Percentiles rank a stretch among this genome's conserved stretches.
Conservation (phyloP, 2,329 filamentous ascomycete genomes). For the Tolypocladium capitatum region DNA sequence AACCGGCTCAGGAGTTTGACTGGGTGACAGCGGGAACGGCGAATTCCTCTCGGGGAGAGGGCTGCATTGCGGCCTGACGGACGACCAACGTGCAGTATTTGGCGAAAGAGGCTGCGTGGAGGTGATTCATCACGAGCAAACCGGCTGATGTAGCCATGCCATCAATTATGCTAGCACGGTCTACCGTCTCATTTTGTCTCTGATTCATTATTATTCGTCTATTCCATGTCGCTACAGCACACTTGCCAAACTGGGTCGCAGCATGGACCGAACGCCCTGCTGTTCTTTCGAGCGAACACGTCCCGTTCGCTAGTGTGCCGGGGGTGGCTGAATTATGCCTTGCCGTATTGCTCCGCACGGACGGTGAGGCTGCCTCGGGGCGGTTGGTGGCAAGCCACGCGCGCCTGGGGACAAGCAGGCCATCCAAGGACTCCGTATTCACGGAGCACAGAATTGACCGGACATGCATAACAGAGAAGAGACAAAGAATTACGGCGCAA, state of each 20-base stretch:
- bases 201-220: neutral
- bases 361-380: no score
- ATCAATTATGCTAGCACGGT: neutral
- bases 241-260: neutral
- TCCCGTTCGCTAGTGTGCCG: neutral
- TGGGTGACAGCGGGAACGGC: neutral
- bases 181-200: neutral
- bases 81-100: neutral
- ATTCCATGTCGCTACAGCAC: neutral
- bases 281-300: neutral
- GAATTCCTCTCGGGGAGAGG: neutral
- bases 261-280: neutral
- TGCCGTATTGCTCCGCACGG: no score
- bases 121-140: neutral
- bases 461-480: no score
- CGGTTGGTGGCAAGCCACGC: no score
- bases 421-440: no score
- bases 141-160: neutral
- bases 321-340: no score
- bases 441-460: no score
- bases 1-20: neutral
- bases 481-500: no score
- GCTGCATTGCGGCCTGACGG: neutral
- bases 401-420: no score
- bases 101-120: neutral